phyloP scores from a whole-genome alignment of 192 early-diverging fungal species.

The Coemansia sp. region DNA sequence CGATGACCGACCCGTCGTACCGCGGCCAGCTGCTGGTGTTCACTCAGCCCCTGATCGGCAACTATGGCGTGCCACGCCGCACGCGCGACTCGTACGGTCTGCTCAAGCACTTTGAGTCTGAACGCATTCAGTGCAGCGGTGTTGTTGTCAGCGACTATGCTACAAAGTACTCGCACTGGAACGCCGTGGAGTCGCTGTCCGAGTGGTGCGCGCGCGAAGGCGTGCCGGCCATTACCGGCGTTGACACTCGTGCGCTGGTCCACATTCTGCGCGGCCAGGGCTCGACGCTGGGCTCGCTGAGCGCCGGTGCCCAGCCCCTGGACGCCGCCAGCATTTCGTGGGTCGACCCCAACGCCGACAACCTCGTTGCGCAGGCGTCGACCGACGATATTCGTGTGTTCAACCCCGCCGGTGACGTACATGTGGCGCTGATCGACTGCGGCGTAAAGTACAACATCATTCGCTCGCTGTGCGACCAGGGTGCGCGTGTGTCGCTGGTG shows the following conservation, averaged over 20 bases:
- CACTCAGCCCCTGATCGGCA: conserved; percentile 94
- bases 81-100: conserved; percentile 78
- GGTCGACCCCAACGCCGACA: conserved; percentile 71
- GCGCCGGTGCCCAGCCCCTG: conserved; percentile 55
- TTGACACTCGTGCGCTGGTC: conserved; percentile 91
- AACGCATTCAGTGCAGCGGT: conserved; percentile 79
- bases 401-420: conserved; percentile 75
- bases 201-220: conserved; percentile 84
- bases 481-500: conserved; percentile 80
- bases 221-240: conserved; percentile 83
- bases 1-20: conserved; percentile 98
- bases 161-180: conserved; percentile 89
- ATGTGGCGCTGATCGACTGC: conserved; percentile 83
- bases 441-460: conserved; percentile 94
- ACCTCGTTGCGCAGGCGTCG: conserved; percentile 81
- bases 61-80: conserved; percentile 87
- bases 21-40: conserved; percentile 93
- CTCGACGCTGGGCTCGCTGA: conserved; percentile 78
- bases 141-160: conserved; percentile 93
- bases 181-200: conserved; percentile 82
- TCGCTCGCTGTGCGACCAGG: conserved; percentile 75
- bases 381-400: conserved; percentile 65
- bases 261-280: conserved; percentile 82
- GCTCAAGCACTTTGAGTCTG: conserved; percentile 82
- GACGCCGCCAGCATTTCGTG: conserved; percentile 45